Conservation (phyloP, 306 rosid genomes). For the peach (Prunus persica) region Prunus_persica_NCBIv2 NC_034011.1:21556001-21556500, state of each 20-base stretch:
- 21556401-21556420: conserved; percentile 25
- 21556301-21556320: conserved; percentile 54
- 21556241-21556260: conserved; percentile 57
- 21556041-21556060: not conserved
- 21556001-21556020: not conserved
- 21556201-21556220: conserved; percentile 91
- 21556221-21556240: conserved; percentile 65
- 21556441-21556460: not conserved
- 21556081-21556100: not conserved
- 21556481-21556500: not conserved
- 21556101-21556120: not conserved
- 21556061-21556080: not conserved
- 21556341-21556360: conserved; percentile 77
- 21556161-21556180: conserved; percentile 83
- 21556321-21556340: conserved; percentile 72
- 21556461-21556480: not conserved
- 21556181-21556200: conserved; percentile 61
- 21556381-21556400: conserved; percentile 48
- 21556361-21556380: conserved; percentile 82
- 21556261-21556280: conserved; percentile 99
- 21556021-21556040: not conserved
- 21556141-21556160: conserved; percentile 7
- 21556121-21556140: conserved; percentile 10
- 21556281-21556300: conserved; percentile 73
- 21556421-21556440: conserved; percentile 14